Base-by-base conservation (phyloP, 169 alveolate species). In the Eimeria acervulina region DNA sequence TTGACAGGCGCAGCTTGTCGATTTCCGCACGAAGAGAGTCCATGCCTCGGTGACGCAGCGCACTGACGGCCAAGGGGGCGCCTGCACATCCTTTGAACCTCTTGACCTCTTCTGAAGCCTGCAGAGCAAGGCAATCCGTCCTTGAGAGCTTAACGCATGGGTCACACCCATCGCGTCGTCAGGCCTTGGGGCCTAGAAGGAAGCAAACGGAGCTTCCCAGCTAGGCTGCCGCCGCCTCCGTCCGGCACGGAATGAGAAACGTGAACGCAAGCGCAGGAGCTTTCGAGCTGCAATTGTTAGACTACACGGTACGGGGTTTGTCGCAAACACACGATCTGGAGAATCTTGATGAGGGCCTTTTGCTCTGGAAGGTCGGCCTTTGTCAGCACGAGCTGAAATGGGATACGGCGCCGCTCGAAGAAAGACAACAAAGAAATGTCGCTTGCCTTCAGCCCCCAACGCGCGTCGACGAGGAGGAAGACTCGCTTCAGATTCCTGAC, bases 291-390 rank as follows among this genome's bases (percentile, higher is more conserved):
- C 80, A 63, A 19, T 6, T 68, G 23, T 5, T 47, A 68, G 26
- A 7, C 19, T 10, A 19, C 23, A 47, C 42, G 51, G 44, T 33
- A 21, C 74, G 47, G n/a, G 44, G 23, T 5, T n/a, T 68, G 28
- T 15, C n/a, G 17, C 83, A 63, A 23, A 28, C 95, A 19, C 70
- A 93, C 96, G 55, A 93, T 59, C 93, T 80, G 90, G 26, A 93
- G 93, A 7, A 59, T 44, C 63, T 81, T 80, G 31, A 81, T 55
- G 44, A 96, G 96, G 28, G 61, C 51, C 78, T 59, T 38, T 47
- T 83, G 95, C 84, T 84, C 84, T 51, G 91, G 93, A 33, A 83
- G 89, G 52, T 96, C 97, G 40, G 95, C 95, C 85, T 96, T 96
- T 42, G 97, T 96, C 83, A 96, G 70, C 52, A 96, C 90, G 13